phyloP scores from a whole-genome alignment of 139 green algal genomes.

The Dunaliella primolecta region DNA sequence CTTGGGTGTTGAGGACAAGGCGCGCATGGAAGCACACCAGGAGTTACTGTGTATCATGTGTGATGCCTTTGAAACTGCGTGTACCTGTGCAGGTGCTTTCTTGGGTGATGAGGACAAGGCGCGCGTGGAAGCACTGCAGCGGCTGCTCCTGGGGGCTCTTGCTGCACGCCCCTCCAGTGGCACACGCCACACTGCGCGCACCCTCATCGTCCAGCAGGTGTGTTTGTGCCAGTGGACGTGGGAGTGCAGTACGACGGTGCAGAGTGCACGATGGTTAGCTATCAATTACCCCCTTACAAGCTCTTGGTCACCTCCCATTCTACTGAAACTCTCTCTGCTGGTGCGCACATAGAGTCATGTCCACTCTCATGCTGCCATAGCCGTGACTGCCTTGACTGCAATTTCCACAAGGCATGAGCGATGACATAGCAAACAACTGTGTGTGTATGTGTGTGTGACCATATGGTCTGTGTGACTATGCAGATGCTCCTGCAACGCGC shows the following conservation, averaged over 20 bases:
- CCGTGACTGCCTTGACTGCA: no score
- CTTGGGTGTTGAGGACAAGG: conserved; percentile 1
- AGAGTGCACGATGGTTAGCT: background rate
- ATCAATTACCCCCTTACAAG: no score
- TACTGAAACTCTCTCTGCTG: background rate
- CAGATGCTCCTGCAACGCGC: conserved; percentile 2
- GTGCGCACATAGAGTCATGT: no score
- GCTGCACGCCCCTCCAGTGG: background rate
- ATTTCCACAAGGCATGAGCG: no score
- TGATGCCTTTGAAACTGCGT: no score
- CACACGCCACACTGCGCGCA: background rate
- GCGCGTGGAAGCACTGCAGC: conserved; percentile 26
- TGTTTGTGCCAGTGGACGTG: background rate
- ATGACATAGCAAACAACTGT: no score
- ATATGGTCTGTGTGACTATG: background rate
- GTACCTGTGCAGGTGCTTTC: conserved; percentile 15
- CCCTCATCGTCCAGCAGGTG: background rate
- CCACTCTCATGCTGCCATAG: no score
- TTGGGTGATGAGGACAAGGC: conserved; percentile 4
- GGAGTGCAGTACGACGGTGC: background rate
- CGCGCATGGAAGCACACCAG: conserved; percentile 24
- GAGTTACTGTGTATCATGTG: no score
- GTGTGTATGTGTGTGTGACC: no score
- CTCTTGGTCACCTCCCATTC: no score
- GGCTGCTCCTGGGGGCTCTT: conserved; percentile 52